Evolutionary conservation across 2,329 filamentous ascomycete species (phyloP).

Genomic region (Aureobasidium pullulans): DNA sequence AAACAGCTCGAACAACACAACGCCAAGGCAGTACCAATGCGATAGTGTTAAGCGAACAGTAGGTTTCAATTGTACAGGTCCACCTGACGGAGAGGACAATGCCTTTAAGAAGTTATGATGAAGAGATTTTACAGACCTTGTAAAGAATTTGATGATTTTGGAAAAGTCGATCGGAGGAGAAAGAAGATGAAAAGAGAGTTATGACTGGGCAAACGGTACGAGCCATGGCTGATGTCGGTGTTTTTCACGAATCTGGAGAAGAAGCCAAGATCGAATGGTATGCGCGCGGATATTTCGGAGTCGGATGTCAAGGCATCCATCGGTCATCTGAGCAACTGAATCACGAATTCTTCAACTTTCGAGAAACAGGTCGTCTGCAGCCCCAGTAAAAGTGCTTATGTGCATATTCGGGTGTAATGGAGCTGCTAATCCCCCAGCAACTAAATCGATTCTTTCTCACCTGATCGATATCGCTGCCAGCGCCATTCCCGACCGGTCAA

Average conservation of each 20-base stretch:
- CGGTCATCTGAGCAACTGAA: neutral
- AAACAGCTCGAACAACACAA: constrained; percentile 17
- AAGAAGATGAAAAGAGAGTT: neutral
- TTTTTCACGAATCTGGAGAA: neutral
- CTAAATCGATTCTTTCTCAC: neutral
- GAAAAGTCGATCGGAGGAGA: neutral
- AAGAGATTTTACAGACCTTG: neutral
- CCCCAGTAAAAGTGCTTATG: neutral
- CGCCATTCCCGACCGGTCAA: neutral
- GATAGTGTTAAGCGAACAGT: constrained; percentile 19
- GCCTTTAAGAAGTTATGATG: neutral
- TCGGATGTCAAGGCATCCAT: neutral
- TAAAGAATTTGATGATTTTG: neutral
- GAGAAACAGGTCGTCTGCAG: neutral
- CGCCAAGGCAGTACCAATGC: constrained; percentile 20
- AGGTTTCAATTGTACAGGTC: constrained; percentile 22
- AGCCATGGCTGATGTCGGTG: neutral
- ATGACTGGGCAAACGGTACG: neutral
- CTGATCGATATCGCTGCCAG: neutral
- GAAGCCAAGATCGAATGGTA: neutral
- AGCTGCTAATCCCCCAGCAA: neutral
- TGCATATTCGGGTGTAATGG: neutral
- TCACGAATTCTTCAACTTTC: neutral
- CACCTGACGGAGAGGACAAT: neutral
- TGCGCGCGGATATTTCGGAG: neutral